Evolutionary conservation across 2,329 filamentous ascomycete genomes (phyloP), one percentile per base, ranked within the genome.

Genomic region (Sporothrix pallida): DNA sequence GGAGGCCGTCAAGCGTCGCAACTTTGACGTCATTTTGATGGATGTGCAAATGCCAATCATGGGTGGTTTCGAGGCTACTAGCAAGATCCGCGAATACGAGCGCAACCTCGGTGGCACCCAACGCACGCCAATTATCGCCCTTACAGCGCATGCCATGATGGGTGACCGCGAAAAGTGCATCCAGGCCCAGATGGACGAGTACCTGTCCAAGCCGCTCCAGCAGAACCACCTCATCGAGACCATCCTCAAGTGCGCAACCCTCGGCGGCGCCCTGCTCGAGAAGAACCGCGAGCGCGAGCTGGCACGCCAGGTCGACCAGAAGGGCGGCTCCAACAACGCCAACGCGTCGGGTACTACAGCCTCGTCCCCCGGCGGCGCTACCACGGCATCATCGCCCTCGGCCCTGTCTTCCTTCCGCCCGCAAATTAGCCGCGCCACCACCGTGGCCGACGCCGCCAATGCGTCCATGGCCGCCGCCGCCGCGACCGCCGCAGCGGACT

Each of bases 11-110:
- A 95, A 97, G 86, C 90, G 91, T 81, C 95, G 92, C 84, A 92
- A 93, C 80, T 99, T 97, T 81, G 96, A 99, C 81, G 93, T 97
- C 75, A 96, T 99, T 76, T 87, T 99, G 68, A 99, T 99, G 96
- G 96, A 99, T 80, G 96, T 99, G 20, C 96, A 98, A 81, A 99
- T 99, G 96, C 96, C 96, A n/a, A 93, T 98, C 79, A 98, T 98
- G 95, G 96, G 96, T 80, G 96, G 96, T 62, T 98, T 99, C 80
- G 96, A 99, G 83, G 95, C 96, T 15, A 99, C 96, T 4, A 93
- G 91, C 77, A 97, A 97, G 85, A 99, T 99, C 77, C 90, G 96
- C 79, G 94, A 98, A 81, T 98, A 95, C 82, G 96, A 99, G 82
- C 90, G 92, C 75, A 92, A 91, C 76, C 89, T 93, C 77, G 91